phyloP scores from a whole-genome alignment of 805 yeast species.

The Nakazawaea anatomiae region DNA sequence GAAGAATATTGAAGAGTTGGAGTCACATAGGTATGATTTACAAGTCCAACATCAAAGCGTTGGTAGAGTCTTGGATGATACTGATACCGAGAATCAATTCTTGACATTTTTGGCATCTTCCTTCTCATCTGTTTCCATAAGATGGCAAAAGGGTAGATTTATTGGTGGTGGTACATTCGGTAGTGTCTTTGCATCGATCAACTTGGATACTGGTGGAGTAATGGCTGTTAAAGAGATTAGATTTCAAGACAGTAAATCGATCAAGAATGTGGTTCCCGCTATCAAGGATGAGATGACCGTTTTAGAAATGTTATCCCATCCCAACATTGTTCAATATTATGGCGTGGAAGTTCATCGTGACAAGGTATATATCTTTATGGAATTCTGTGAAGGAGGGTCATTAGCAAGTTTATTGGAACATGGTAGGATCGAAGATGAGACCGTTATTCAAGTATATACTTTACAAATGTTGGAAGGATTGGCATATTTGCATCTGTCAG shows the following conservation, averaged over 20 bases:
- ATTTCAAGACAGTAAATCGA: constrained; percentile 81
- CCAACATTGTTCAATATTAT: constrained; percentile 91
- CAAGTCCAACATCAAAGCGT: constrained; percentile 46
- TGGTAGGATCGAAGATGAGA: constrained; percentile 93
- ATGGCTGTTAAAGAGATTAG: constrained; percentile 96
- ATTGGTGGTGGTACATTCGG: constrained; percentile 97
- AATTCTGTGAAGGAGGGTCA: constrained; percentile 94
- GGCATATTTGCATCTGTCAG: constrained; percentile 89
- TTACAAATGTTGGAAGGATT: constrained; percentile 92
- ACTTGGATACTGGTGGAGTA: constrained; percentile 90
- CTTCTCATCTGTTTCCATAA: constrained; percentile 80
- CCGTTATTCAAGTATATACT: constrained; percentile 84
- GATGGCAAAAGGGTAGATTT: constrained; percentile 95
- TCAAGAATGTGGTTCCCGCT: constrained; percentile 77
- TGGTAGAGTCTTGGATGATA: constrained; percentile 86
- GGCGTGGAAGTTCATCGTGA: constrained; percentile 98
- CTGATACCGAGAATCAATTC: constrained; percentile 82
- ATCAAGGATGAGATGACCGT: constrained; percentile 97
- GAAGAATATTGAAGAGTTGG: constrained; percentile 60
- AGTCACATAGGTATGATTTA: constrained; percentile 41
- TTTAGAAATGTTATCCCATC: constrained; percentile 89
- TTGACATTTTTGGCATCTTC: constrained; percentile 83
- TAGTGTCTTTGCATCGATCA: constrained; percentile 84
- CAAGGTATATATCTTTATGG: constrained; percentile 94
- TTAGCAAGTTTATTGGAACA: constrained; percentile 78